phyloP scores from a whole-genome alignment of 768 basidiomycete species.

The Goffeauzyma gilvescens region DNA sequence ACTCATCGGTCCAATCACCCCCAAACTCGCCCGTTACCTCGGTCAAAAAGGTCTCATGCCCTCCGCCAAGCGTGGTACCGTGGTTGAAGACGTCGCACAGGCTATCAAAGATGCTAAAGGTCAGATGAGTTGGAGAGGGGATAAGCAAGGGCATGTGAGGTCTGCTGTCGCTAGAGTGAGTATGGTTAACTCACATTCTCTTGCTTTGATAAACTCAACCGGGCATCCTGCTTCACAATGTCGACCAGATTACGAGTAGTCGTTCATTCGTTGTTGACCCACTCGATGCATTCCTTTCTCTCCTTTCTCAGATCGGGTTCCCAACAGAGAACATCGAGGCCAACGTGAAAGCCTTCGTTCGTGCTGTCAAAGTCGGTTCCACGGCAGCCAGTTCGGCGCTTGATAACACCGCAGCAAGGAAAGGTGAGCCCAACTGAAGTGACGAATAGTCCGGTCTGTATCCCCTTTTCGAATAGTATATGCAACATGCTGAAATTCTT shows the following conservation, averaged over 20 bases:
- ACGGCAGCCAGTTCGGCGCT: constrained; percentile 31
- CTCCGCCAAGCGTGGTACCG: constrained; percentile 77
- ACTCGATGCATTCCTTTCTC: background rate
- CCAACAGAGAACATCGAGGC: constrained; percentile 53
- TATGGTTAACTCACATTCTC: constrained; percentile 4
- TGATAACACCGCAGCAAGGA: constrained; percentile 45
- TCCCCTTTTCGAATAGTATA: background rate
- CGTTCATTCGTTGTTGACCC: background rate
- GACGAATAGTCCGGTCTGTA: too few relatives aligned
- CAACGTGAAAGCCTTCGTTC: constrained; percentile 59
- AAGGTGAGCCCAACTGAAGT: constrained; percentile 34
- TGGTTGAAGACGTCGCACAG: constrained; percentile 65
- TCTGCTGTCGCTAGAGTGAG: constrained; percentile 60
- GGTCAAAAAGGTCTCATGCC: constrained; percentile 90
- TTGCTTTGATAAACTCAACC: background rate
- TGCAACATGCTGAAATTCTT: background rate
- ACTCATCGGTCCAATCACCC: constrained; percentile 55
- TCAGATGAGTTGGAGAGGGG: constrained; percentile 81
- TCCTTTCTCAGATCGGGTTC: constrained; percentile 44
- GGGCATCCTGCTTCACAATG: background rate
- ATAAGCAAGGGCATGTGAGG: constrained; percentile 65
- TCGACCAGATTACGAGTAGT: background rate
- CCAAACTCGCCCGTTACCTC: constrained; percentile 57
- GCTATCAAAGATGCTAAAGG: constrained; percentile 64
- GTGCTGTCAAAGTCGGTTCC: constrained; percentile 19